Percentiles rank a stretch among this genome's conserved stretches.
These are phyloP conservation scores for Capillidium heterosporum DNA, from an alignment of 371 early-diverging fungal species.

Conservation along the genomic window DNA sequence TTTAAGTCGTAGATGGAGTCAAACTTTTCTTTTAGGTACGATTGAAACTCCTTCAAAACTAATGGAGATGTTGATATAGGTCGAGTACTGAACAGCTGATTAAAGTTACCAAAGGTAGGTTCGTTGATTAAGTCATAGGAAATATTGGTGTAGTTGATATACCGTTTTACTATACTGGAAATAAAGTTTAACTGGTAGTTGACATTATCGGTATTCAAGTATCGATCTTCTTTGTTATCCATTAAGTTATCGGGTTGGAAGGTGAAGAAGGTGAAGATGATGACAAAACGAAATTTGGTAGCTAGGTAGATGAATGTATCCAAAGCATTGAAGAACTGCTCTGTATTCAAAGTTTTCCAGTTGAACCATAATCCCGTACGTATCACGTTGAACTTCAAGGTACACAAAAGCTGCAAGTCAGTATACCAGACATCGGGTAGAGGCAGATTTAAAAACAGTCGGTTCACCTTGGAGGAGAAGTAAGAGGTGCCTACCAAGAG, in stretches of 20 bases:
- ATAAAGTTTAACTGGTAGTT: background rate
- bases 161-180: background rate
- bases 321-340: background rate
- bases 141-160: background rate
- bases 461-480: background rate
- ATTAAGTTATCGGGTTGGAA: background rate
- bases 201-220: background rate
- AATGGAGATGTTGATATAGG: background rate
- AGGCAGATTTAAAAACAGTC: background rate
- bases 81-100: background rate
- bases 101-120: background rate
- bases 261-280: background rate
- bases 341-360: background rate
- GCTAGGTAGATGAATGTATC: background rate
- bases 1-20: background rate
- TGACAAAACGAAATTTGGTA: background rate
- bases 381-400: background rate
- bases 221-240: background rate
- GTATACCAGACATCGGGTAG: background rate
- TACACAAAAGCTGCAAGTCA: background rate
- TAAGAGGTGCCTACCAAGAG: slow-evolving; percentile 4
- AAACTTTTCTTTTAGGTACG: background rate
- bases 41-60: background rate
- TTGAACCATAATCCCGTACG: slow-evolving; percentile 5
- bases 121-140: slow-evolving; percentile 4